Percentiles rank a stretch among this genome's conserved stretches.
Evolutionary conservation across 2,329 filamentous ascomycete species (phyloP).

Genomic region (Fusarium sp.): DNA sequence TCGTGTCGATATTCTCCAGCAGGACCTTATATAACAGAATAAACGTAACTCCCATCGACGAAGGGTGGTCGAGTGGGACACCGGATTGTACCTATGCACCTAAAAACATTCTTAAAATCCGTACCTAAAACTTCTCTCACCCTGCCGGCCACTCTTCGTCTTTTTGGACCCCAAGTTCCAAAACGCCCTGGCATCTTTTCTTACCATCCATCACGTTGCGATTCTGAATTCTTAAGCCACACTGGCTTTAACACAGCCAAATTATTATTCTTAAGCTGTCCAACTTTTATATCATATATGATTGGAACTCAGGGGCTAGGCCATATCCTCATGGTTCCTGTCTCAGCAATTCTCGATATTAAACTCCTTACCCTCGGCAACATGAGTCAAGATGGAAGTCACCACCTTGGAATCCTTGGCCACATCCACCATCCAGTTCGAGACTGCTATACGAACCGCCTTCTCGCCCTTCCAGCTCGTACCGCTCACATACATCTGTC

Average conservation of each 20-base stretch:
- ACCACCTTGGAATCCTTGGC: slow-evolving; percentile 78
- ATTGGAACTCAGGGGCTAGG: background rate
- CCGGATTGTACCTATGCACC: background rate
- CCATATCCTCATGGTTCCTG: background rate
- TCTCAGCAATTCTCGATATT: slow-evolving; percentile 42
- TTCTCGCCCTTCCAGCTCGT: slow-evolving; percentile 82
- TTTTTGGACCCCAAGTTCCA: background rate
- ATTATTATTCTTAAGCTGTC: background rate
- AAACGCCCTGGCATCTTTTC: background rate
- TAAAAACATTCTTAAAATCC: background rate
- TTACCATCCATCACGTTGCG: background rate
- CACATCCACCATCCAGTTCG: slow-evolving; percentile 85
- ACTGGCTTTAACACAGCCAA: background rate
- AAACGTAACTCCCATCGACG: background rate
- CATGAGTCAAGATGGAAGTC: slow-evolving; percentile 70
- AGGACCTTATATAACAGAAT: background rate
- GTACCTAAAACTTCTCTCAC: background rate
- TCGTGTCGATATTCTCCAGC: background rate
- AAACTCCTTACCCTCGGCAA: slow-evolving; percentile 57
- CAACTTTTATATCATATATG: background rate
- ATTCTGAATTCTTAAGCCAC: background rate
- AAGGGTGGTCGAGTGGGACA: background rate
- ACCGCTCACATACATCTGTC: slow-evolving; percentile 86
- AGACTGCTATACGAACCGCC: slow-evolving; percentile 87
- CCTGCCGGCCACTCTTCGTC: background rate